phyloP scores from a whole-genome alignment of 345 rosid genomes.

The Durio zibethinus region DNA sequence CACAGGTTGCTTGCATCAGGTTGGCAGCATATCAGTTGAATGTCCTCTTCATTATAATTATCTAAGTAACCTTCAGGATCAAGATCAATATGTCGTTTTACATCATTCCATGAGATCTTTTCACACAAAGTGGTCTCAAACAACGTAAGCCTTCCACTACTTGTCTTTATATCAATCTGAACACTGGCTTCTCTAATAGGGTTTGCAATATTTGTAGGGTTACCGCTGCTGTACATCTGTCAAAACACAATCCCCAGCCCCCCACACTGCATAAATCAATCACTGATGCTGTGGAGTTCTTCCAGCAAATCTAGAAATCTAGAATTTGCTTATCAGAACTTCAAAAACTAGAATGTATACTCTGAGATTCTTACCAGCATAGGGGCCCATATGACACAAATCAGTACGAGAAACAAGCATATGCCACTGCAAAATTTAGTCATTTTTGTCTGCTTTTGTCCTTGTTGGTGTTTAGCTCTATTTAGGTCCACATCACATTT shows the following conservation, averaged over 20 bases:
- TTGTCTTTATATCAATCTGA: slow-evolving; percentile 70
- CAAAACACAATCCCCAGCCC: background rate
- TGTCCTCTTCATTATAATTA: slow-evolving; percentile 70
- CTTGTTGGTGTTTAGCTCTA: slow-evolving; percentile 75
- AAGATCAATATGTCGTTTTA: slow-evolving; percentile 45
- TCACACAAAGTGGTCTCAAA: slow-evolving; percentile 88
- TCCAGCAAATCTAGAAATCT: background rate
- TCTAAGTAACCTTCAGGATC: slow-evolving; percentile 67
- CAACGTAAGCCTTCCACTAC: slow-evolving; percentile 76
- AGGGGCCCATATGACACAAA: slow-evolving; percentile 95
- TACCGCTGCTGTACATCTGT: slow-evolving; percentile 99
- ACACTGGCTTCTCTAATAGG: slow-evolving; percentile 91
- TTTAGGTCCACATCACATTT: slow-evolving; percentile 92
- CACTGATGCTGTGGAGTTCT: background rate
- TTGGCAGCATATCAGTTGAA: slow-evolving; percentile 95
- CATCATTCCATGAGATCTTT: slow-evolving; percentile 59
- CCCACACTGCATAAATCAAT: background rate
- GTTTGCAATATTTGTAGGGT: slow-evolving; percentile 93
- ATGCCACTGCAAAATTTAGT: slow-evolving; percentile 96
- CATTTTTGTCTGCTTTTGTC: slow-evolving; percentile 76
- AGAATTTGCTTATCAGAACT: background rate
- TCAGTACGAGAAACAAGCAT: slow-evolving; percentile 77
- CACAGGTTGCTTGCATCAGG: slow-evolving; percentile 79
- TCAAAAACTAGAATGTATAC: background rate
- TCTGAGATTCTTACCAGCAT: slow-evolving; percentile 73